Evolutionary conservation across 257 asterid species (phyloP), one percentile per base, ranked within the genome.

Genomic region (Solanum etuberosum): DNA sequence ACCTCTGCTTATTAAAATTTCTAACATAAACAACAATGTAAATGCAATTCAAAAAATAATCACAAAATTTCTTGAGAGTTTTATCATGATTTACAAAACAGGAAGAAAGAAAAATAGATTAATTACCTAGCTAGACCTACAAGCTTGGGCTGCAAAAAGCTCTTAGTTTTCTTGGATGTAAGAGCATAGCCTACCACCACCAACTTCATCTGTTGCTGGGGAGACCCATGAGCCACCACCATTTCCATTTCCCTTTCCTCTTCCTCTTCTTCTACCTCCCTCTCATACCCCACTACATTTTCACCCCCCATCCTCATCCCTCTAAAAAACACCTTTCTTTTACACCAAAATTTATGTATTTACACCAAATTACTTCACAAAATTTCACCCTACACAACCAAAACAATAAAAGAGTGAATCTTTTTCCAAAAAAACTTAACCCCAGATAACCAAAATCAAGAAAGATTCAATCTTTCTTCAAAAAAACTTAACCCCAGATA

Each of bases 131-230:
- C 99, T 86, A 96, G 89, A 80, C 94, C 91, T 87, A 94, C 94
- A 88, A 96, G 90, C 89, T 96, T 94, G 76, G 99, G 99, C 93
- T 95, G 96, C 93, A 96, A 90, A 89, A 96, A 95, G 94, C 99
- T 96, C 95, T 95, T 93, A 89, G 90, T 90, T 89, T 96, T 96
- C 93, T 96, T 96, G 71, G 98, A 95, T 31, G 98, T 96, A 88
- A 96, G 97, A 82, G 99, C 99, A 73, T 96, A 96, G 9, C 99
- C 99, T 48, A 96, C 99, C 85, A 81, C 85, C 85, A 48, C 85
- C 68, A 81, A 81, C 16, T 80, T 81, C 85, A 81, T 81, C 16
- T 81, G 68, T 48, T 81, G 31, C 61, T 81, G 85, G 9, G 85
- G 68, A 81, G 85, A 48, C 85, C 85, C 48, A 21, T 10, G 92